A percentile compares a stretch with the other conserved stretches of the same genome.
These are phyloP conservation scores for Eimeria praecox DNA, from an alignment of 169 alveolate genomes.

Conservation along the genomic window DNA sequence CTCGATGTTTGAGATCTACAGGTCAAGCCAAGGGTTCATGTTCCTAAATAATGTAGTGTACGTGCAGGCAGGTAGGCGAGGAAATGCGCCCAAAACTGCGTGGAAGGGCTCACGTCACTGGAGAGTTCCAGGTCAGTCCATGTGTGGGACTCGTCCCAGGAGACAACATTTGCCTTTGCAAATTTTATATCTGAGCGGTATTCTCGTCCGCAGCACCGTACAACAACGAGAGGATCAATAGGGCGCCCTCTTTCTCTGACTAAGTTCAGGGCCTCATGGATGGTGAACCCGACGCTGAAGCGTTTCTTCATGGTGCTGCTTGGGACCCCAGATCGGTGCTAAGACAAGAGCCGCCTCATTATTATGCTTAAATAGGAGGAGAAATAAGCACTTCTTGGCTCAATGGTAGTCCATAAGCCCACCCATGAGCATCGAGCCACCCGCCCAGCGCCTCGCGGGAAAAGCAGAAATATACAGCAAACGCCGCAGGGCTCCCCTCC, in stretches of 20 bases:
- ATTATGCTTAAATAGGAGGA: neutral
- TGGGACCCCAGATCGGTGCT: neutral
- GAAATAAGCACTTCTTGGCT: neutral
- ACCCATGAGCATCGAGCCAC: slow-evolving; percentile 34
- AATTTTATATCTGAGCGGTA: slow-evolving; percentile 91
- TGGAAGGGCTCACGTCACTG: slow-evolving; percentile 83
- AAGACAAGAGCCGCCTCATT: neutral
- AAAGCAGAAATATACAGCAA: neutral
- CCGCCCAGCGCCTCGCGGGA: slow-evolving; percentile 17
- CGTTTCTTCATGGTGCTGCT: slow-evolving; percentile 62
- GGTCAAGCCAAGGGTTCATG: neutral
- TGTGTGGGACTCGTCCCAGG: slow-evolving; percentile 94
- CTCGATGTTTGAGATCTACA: neutral
- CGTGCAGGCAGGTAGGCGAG: neutral
- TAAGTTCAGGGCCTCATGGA: slow-evolving; percentile 82
- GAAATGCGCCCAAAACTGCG: neutral
- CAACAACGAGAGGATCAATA: slow-evolving; percentile 89
- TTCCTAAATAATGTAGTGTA: neutral
- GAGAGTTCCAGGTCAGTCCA: slow-evolving; percentile 93
- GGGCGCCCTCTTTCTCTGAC: slow-evolving; percentile 68
- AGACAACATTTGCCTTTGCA: slow-evolving; percentile 91
- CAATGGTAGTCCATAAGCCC: neutral
- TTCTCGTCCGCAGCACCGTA: slow-evolving; percentile 94
- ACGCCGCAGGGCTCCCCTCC: neutral
- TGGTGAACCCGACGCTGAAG: slow-evolving; percentile 82